A percentile compares a stretch with the other conserved stretches of the same genome.
Evolutionary conservation across 352 stramenopile species (phyloP).

Genomic region (Hyaloperonospora arabidopsidis): DNA sequence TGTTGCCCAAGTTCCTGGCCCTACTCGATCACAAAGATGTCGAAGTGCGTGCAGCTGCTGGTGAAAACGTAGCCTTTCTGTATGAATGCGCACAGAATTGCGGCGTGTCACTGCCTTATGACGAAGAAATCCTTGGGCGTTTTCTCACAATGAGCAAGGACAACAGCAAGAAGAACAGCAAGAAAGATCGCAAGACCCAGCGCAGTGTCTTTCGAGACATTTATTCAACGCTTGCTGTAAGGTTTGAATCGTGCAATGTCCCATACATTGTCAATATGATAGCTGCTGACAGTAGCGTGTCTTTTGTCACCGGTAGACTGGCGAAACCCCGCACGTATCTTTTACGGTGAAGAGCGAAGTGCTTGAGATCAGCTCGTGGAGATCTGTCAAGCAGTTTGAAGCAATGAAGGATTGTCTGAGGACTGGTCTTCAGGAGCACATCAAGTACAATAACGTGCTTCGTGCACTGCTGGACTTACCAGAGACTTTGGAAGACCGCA

Average conservation of each 20-base stretch:
- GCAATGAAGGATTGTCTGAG: slow-evolving; percentile 69
- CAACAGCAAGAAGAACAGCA: slow-evolving; percentile 86
- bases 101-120: slow-evolving; percentile 40
- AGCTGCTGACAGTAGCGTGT: slow-evolving; percentile 4
- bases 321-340: slow-evolving; percentile 69
- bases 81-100: slow-evolving; percentile 59
- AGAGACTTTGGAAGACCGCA: slow-evolving; percentile 64
- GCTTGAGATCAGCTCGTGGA: slow-evolving; percentile 69
- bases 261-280: neutral
- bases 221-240: slow-evolving; percentile 63
- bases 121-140: slow-evolving; percentile 61
- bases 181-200: slow-evolving; percentile 84
- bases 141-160: slow-evolving; percentile 81
- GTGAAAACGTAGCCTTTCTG: slow-evolving; percentile 81
- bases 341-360: slow-evolving; percentile 73
- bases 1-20: slow-evolving; percentile 58
- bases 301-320: slow-evolving; percentile 33
- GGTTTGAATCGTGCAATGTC: slow-evolving; percentile 5
- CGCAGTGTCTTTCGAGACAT: slow-evolving; percentile 80
- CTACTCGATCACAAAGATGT: slow-evolving; percentile 76
- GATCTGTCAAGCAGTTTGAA: slow-evolving; percentile 76
- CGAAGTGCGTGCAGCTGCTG: slow-evolving; percentile 67
- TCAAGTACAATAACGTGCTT: slow-evolving; percentile 86
- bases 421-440: slow-evolving; percentile 70
- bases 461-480: slow-evolving; percentile 67